Evolutionary conservation across 805 yeast species (phyloP), one percentile per base, ranked within the genome.

Genomic region (Sungouiozyma intestinalis): DNA sequence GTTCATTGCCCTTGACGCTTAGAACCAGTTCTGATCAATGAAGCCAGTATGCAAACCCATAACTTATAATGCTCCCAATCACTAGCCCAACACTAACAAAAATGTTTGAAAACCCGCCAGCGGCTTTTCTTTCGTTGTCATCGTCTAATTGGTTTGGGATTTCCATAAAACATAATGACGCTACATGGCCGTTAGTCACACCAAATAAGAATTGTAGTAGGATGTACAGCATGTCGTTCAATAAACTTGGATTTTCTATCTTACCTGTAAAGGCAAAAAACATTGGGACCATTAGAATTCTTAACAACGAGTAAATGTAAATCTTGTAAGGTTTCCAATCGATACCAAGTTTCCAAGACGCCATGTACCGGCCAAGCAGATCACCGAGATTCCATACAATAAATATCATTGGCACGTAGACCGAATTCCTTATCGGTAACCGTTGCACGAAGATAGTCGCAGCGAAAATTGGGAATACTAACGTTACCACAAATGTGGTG

Each of bases 331-430:
- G 54, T 1, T 58, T 48, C 34, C 53, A 52, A 2, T 17, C 20
- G 33, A 47, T 39, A 18, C 55, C 50, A 45, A 54, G 38, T 32
- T 2, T 84, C 29, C 29, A 24, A 11, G 29, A 24, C 77, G 69
- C 95, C 78, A 31, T 46, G 3, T 85, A 58, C 38, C 98, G 69
- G 1, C 97, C 97, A 2, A 68, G 60, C 20, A 92, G 67, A 58
- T 90, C 98, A 16, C 97, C 97, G 13, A 76, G 43, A 60, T 90
- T 90, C 98, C 98, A 90, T 14, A 83, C 59, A 17, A 88, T 65
- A 57, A 81, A 86, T 2, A 85, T 79, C 40, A 86, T 60, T 2
- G 97, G 97, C 15, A 85, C 73, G 54, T 73, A 80, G 31, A 79
- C 66, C 0, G 60, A 49, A 39, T 64, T 51, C 7, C 44, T 52